Base-by-base conservation (phyloP, 2,329 filamentous ascomycete species). In the Emericellopsis cladophorae region DNA sequence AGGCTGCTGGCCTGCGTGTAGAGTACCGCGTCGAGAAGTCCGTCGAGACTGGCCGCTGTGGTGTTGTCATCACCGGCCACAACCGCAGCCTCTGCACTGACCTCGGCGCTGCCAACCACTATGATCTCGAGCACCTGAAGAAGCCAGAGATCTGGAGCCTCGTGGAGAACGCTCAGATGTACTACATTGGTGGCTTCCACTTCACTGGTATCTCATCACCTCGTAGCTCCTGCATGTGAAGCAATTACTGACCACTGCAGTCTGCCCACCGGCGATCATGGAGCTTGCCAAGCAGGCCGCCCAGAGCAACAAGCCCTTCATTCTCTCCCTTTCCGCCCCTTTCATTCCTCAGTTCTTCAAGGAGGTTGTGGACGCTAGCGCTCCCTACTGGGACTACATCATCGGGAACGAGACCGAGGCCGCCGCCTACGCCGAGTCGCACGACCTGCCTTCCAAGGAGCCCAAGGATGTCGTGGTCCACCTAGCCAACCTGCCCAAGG, bases 311-410 rank as follows among this genome's bases (percentile, higher is more conserved):
- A 98, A 98, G 79, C 72, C 73, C 46, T 94, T 96, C 63, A 78
- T 89, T 53, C 79, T 98, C 52, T 93, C 88, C 51, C 78, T 98
- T 46, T 92, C 87, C 40, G 92, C 92, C 7, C 92, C 92, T 45
- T 98, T 98, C 72, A 95, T 98, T 56, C 71, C 83, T 32, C 84
- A 94, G 60, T 95, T 95, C 76, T 98, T 96, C 82, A 95, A 95
- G 74, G 89, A 95, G 39, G 84, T 79, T 49, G 77, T 98, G 37
- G 87, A 95, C 64, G 80, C 79, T 54, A 82, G 84, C 41, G 72
- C 87, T 40, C 84, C 84, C 24, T 95, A 95, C 77, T 93, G 88
- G 73, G 89, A 96, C 68, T 93, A 90, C 66, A 72, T 96, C 46
- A 84, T 98, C 61, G 90, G 89, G 57, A 98, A 98, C 68, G 92